Evolutionary conservation across 2,329 filamentous ascomycete species (phyloP), one percentile per base, ranked within the genome.

Genomic region (Alternaria dauci): DNA sequence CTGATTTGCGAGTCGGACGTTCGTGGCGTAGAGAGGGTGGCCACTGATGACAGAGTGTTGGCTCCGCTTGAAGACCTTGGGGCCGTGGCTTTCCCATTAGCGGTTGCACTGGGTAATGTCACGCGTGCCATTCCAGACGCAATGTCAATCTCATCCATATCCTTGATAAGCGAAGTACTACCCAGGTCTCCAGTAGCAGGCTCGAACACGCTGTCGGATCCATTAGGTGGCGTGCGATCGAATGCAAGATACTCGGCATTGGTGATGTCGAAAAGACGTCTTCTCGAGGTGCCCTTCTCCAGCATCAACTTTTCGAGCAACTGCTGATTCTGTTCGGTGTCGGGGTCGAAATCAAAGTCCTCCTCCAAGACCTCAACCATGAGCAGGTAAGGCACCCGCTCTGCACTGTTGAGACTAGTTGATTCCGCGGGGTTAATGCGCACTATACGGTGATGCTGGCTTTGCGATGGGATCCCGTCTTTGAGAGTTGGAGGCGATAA

Each of bases 341-440:
- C 87, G 0, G 91, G 91, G 68, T 94, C 89, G 70, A 95, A 95
- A 34, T 89, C 89, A 72, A 95, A 94, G 71, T 95, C 92, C 66
- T 94, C 91, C 25, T 89, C 84, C 48, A 95, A 80, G 23, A 95
- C 89, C 74, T 95, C 92, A 2, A 94, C 87, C 91, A 95, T 94
- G 28, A 95, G 84, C 51, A 95, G 79, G 78, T 93, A 95, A 1
- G 92, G 92, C 44, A 95, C 92, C 74, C 93, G 91, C 76, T 95
- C 91, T 5, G 92, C 92, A 75, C 92, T 95, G 78, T 95, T 95
- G 52, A 95, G 81, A 55, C 94, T 92, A 0, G 92, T 94, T 6
- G 92, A 89, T 78, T 95, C 92, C 1, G 91, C 91, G 7, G 92
- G 92, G 71, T 94, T 95, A 51, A 95, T 84, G 38, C 92, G 87